Conservation (phyloP, 345 rosid genomes). For the Microthlaspi erraticum region DNA sequence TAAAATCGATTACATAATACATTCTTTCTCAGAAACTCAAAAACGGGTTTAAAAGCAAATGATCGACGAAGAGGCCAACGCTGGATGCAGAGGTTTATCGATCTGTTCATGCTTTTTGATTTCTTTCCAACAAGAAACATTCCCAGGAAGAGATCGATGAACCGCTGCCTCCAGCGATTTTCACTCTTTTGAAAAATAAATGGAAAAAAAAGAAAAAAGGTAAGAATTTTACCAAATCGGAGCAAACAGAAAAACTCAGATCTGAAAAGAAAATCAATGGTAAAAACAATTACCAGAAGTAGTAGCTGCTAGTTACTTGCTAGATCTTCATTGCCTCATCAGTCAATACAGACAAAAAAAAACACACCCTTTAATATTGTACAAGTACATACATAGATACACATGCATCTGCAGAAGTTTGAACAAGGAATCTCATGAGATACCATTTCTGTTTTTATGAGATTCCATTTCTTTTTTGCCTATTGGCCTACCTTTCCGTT, state of each 20-base stretch:
- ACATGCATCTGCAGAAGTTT: constrained; percentile 22
- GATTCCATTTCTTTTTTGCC: not conserved
- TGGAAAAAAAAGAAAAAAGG: not conserved
- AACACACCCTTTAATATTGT: not conserved
- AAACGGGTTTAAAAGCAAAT: not conserved
- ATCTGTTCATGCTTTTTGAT: constrained; percentile 73
- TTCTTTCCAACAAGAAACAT: constrained; percentile 38
- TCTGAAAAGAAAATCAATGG: constrained; percentile 17
- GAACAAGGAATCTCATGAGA: constrained; percentile 7
- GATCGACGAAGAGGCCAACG: constrained; percentile 43
- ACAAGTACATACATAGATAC: not conserved
- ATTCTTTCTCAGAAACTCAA: not conserved
- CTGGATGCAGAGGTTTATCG: constrained; percentile 99
- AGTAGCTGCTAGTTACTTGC: not conserved
- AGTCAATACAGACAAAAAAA: constrained; percentile 2
- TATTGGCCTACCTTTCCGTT: constrained; percentile 7
- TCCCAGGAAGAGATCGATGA: constrained; percentile 95
- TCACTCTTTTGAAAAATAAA: constrained; percentile 13
- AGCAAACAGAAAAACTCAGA: constrained; percentile 37
- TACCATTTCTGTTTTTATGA: not conserved
- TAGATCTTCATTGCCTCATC: constrained; percentile 2
- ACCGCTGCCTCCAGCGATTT: constrained; percentile 99
- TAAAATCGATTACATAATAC: not conserved
- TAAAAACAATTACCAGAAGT: constrained; percentile 9
- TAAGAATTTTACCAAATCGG: not conserved